phyloP scores from a whole-genome alignment of 1,284 basidiomycete genomes.

The Phenoliferia sp. region DNA sequence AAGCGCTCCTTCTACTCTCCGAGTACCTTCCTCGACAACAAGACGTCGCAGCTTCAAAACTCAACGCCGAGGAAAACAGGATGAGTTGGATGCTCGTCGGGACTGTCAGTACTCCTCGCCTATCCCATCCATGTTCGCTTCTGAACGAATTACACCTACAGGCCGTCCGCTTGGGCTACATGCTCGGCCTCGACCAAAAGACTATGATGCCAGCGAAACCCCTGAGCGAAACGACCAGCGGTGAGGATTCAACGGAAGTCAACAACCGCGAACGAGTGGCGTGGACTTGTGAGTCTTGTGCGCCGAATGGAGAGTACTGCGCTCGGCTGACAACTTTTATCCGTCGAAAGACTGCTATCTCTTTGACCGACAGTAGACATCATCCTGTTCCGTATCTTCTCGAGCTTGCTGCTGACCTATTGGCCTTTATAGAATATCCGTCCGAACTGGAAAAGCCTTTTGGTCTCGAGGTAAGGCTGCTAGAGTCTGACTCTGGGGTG shows the following conservation, averaged over 20 bases:
- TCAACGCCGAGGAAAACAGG: conserved; percentile 42
- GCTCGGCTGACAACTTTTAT: background rate
- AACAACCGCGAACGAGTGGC: conserved; percentile 43
- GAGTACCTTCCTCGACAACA: conserved; percentile 33
- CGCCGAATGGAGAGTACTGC: background rate
- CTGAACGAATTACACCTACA: background rate
- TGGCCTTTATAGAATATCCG: conserved; percentile 31
- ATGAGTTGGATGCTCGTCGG: conserved; percentile 46
- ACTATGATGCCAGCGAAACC: conserved; percentile 30
- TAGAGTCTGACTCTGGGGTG: background rate
- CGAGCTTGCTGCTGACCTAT: background rate
- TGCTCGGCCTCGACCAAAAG: conserved; percentile 41
- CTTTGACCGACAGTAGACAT: conserved; percentile 41
- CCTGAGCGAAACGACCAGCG: conserved; percentile 1
- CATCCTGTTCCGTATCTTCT: background rate
- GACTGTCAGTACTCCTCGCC: background rate
- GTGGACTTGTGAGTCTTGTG: conserved; percentile 41
- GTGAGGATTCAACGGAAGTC: conserved; percentile 25
- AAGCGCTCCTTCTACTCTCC: conserved; percentile 45
- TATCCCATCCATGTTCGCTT: background rate
- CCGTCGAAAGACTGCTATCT: conserved; percentile 43
- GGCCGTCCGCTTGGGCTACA: conserved; percentile 18
- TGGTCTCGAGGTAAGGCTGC: conserved; percentile 39
- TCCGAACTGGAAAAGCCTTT: conserved; percentile 46
- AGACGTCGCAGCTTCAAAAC: conserved; percentile 2